Conservation (phyloP, 2,329 filamentous ascomycete species). For the Pseudogymnoascus sp. region DNA sequence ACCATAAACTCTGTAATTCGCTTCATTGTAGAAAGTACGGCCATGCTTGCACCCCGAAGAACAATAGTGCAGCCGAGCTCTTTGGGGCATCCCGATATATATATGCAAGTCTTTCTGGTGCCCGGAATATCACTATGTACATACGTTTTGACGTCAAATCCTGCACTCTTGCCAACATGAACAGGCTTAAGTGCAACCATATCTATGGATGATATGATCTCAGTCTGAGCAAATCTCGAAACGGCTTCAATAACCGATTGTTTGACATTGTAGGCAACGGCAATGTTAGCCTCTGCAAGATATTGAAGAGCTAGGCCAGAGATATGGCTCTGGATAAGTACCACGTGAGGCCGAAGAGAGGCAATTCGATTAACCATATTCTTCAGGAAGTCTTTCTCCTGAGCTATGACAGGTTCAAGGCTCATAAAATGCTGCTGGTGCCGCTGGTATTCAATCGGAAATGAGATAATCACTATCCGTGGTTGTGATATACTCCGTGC, state of each 20-base stretch:
- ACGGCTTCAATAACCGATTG: slow-evolving; percentile 92
- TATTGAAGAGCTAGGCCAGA: slow-evolving; percentile 86
- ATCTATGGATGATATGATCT: slow-evolving; percentile 89
- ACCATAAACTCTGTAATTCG: slow-evolving; percentile 97
- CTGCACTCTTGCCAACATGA: slow-evolving; percentile 70
- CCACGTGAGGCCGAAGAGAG: slow-evolving; percentile 71
- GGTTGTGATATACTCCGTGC: slow-evolving; percentile 74
- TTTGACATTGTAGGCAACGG: slow-evolving; percentile 95
- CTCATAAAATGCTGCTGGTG: slow-evolving; percentile 97
- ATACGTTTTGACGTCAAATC: slow-evolving; percentile 93
- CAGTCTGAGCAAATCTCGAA: slow-evolving; percentile 81
- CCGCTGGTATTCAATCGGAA: slow-evolving; percentile 90
- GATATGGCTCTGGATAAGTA: slow-evolving; percentile 89
- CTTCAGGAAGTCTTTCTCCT: slow-evolving; percentile 87
- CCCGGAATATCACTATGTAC: slow-evolving; percentile 67
- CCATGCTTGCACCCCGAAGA: slow-evolving; percentile 68
- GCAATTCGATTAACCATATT: slow-evolving; percentile 89
- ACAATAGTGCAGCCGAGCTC: slow-evolving; percentile 93
- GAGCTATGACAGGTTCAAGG: slow-evolving; percentile 88
- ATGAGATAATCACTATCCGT: slow-evolving; percentile 85
- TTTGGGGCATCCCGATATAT: slow-evolving; percentile 80
- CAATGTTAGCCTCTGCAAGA: slow-evolving; percentile 78
- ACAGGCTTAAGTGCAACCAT: slow-evolving; percentile 72
- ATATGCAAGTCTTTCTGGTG: slow-evolving; percentile 90
- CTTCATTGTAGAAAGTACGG: slow-evolving; percentile 71